Base-by-base conservation (phyloP, 2,329 filamentous ascomycete genomes). In the Neobulgaria alba region DNA sequence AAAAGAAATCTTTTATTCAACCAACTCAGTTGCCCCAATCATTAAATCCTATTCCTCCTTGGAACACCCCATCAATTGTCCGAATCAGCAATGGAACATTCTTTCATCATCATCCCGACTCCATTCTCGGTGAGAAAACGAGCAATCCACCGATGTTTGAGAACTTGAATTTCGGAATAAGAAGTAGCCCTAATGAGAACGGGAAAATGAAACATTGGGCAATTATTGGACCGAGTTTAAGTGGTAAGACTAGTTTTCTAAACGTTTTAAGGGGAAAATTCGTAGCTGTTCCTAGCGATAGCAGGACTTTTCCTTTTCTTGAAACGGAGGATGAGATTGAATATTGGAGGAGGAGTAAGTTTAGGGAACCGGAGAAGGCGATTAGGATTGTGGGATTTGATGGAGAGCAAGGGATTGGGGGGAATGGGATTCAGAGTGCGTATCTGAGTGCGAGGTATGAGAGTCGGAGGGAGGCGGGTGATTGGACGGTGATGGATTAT, bases 361-460 rank as follows among this genome's bases (percentile, higher is more conserved):
- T 85, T 35, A 71, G 75, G 33, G 73, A 68, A 38, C 77, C 83
- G 0, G 68, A 69, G 10, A 71, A 71, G 49, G 87, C 87, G 0
- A 82, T 98, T 43, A 80, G 82, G 52, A 90, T 95, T 67, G 88
- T 96, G 8, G 90, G 92, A 0, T 96, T 96, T 57, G 85, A 87
- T 56, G 23, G 23, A 26, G 79, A 77, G 2, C 84, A 89, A 52
- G 23, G 23, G 12, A 12, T 7, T 26, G 23, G 23, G 12, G 12
- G 12, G 2, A 66, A 67, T n/a, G 69, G 70, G 4, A 71, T 73
- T 0, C 70, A 77, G n/a, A 83, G 84, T 15, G 81, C 87, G 3
- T 95, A 95, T 59, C 66, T 96, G 14, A 88, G 85, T 44, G 88
- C 88, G 12, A 73, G 92, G 29, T 98, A 96, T 60, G 92, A 98